Evolutionary conservation across 495 filamentous ascomycete genomes (phyloP).

Genomic region (Penicillium antarcticum): DNA sequence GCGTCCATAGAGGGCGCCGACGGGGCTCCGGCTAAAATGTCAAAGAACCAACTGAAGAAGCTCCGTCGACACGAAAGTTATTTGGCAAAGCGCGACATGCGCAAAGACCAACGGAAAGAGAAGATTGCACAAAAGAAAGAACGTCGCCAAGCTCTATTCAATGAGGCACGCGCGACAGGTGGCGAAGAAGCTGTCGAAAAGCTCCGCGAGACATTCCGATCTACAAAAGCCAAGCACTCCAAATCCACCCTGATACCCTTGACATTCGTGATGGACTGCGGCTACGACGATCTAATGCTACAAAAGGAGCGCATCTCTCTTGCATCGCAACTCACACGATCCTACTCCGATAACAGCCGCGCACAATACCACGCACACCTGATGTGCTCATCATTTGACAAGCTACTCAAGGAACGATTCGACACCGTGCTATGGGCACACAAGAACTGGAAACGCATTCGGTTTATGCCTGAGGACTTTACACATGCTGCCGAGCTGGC

Average conservation of each 20-base stretch:
- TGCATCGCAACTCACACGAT: constrained; percentile 74
- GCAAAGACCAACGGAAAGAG: constrained; percentile 68
- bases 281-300: constrained; percentile 86
- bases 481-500: constrained; percentile 57
- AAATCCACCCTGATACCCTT: constrained; percentile 60
- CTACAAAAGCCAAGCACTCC: constrained; percentile 19
- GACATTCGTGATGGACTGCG: constrained; percentile 82
- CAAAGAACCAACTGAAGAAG: constrained; percentile 82
- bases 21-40: constrained; percentile 42
- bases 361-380: constrained; percentile 64
- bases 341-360: constrained; percentile 81
- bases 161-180: constrained; percentile 25
- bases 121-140: constrained; percentile 64
- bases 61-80: constrained; percentile 60
- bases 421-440: constrained; percentile 68
- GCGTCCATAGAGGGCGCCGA: constrained; percentile 9
- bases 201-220: constrained; percentile 24
- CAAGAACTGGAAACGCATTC: constrained; percentile 73
- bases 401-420: constrained; percentile 71
- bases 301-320: constrained; percentile 80
- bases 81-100: constrained; percentile 64
- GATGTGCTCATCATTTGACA: constrained; percentile 71
- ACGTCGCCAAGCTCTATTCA: constrained; percentile 45
- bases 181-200: constrained; percentile 27
- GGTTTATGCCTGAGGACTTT: constrained; percentile 69